Conservation (phyloP, 805 yeast species). For the Ogataea populi-albae region DNA sequence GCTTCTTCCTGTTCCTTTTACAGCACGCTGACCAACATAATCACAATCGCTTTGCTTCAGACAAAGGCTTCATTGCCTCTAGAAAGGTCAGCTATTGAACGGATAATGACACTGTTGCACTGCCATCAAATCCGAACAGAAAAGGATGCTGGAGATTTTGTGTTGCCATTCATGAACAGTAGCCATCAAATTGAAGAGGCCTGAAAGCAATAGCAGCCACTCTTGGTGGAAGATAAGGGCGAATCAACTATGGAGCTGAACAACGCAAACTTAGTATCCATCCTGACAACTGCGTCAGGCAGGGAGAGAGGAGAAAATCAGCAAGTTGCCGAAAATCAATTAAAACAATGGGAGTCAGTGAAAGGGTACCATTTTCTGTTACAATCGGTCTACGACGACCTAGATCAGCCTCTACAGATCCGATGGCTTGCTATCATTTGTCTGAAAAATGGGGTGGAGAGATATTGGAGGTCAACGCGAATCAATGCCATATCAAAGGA, state of each 20-base stretch:
- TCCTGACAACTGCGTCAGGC: slow-evolving; percentile 49
- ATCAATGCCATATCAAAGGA: slow-evolving; percentile 51
- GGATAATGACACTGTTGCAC: too few species aligned
- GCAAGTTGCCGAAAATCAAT: slow-evolving; percentile 63
- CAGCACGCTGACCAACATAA: too few species aligned
- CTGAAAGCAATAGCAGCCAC: too few species aligned
- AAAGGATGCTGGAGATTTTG: too few species aligned
- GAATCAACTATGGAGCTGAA: slow-evolving; percentile 29
- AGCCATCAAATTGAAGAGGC: too few species aligned
- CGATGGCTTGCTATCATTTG: slow-evolving; percentile 88
- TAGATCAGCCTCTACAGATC: slow-evolving; percentile 55
- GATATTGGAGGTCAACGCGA: slow-evolving; percentile 76
- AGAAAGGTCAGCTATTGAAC: too few species aligned
- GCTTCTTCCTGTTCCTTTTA: too few species aligned
- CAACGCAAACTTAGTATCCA: slow-evolving; percentile 31
- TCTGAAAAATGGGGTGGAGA: slow-evolving; percentile 84
- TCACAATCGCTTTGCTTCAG: too few species aligned
- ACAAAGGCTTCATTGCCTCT: too few species aligned
- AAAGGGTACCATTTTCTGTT: slow-evolving; percentile 37
- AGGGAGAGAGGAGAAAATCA: slow-evolving; percentile 51
- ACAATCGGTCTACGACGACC: slow-evolving; percentile 57
- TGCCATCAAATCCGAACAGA: too few species aligned
- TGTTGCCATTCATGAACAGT: too few species aligned
- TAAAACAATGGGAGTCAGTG: slow-evolving; percentile 64
- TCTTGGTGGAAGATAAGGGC: too few species aligned